Evolutionary conservation across 768 basidiomycete genomes (phyloP).

Genomic region (Mycena belliarum): DNA sequence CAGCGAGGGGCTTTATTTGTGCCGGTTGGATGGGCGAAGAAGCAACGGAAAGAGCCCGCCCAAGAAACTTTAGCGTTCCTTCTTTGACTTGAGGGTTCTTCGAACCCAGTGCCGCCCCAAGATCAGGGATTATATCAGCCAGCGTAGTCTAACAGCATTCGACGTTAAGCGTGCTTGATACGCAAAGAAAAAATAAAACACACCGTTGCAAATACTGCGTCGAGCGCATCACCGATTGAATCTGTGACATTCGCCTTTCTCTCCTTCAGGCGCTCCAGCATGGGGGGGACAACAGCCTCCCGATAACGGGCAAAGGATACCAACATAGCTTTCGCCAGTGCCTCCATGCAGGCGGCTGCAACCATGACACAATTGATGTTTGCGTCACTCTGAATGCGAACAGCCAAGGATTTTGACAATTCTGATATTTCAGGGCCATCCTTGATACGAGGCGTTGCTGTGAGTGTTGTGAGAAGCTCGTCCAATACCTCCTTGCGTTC

Average conservation of each 20-base stretch:
- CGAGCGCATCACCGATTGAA: slow-evolving; percentile 81
- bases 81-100: slow-evolving; percentile 99
- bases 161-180: slow-evolving; percentile 13
- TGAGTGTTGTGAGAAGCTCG: slow-evolving; percentile 71
- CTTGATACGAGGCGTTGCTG: slow-evolving; percentile 71
- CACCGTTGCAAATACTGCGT: slow-evolving; percentile 86
- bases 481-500: slow-evolving; percentile 92
- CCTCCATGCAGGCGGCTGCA: slow-evolving; percentile 83
- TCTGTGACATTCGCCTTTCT: slow-evolving; percentile 90
- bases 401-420: slow-evolving; percentile 72
- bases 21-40: slow-evolving; percentile 65
- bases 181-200: slow-evolving; percentile 29
- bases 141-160: slow-evolving; percentile 74
- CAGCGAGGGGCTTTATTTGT: slow-evolving; percentile 82
- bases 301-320: slow-evolving; percentile 71
- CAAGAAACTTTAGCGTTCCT: slow-evolving; percentile 85
- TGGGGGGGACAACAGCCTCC: slow-evolving; percentile 68
- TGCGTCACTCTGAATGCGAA: slow-evolving; percentile 82
- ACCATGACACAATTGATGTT: slow-evolving; percentile 95
- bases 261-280: slow-evolving; percentile 92
- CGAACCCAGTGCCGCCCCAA: slow-evolving; percentile 71
- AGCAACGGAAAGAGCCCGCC: slow-evolving; percentile 73
- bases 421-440: slow-evolving; percentile 80
- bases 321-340: slow-evolving; percentile 82
- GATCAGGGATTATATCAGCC: slow-evolving; percentile 79